phyloP scores from a whole-genome alignment of 352 stramenopile species.

The Peronospora destructor region DNA sequence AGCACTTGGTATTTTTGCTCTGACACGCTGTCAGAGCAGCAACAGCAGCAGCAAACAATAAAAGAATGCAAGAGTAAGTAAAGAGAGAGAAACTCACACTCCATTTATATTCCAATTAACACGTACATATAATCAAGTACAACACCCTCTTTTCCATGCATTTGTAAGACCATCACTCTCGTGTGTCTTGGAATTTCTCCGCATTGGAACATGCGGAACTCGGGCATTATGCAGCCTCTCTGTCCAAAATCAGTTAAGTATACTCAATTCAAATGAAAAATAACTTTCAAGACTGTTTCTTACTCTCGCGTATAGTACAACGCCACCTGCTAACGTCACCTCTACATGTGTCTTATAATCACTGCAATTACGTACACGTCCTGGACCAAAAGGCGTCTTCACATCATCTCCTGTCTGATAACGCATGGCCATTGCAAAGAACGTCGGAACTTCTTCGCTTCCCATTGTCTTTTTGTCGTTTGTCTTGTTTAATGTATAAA shows the following conservation, averaged over 20 bases:
- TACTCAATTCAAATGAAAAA: constrained; percentile 6
- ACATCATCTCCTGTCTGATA: constrained; percentile 58
- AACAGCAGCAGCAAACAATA: background rate
- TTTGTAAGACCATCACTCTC: constrained; percentile 24
- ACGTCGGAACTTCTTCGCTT: constrained; percentile 43
- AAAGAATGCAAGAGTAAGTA: background rate
- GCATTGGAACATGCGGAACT: constrained; percentile 62
- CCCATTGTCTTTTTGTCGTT: constrained; percentile 10
- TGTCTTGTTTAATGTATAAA: constrained; percentile 4
- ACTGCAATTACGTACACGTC: constrained; percentile 38
- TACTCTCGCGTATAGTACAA: constrained; percentile 52
- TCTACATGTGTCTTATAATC: constrained; percentile 49
- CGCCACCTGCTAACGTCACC: constrained; percentile 41
- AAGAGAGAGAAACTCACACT: background rate
- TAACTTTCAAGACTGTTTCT: background rate
- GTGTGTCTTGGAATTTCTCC: constrained; percentile 57
- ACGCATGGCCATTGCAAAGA: constrained; percentile 65
- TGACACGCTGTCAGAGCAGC: constrained; percentile 12
- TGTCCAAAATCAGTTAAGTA: constrained; percentile 10
- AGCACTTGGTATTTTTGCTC: constrained; percentile 32
- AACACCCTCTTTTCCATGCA: constrained; percentile 1
- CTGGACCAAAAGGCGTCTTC: constrained; percentile 56
- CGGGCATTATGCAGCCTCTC: constrained; percentile 48
- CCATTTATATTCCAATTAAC: background rate
- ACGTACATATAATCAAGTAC: constrained; percentile 28